Conservation (phyloP, 352 stramenopile genomes). For the Pythium sukuiense region DNA sequence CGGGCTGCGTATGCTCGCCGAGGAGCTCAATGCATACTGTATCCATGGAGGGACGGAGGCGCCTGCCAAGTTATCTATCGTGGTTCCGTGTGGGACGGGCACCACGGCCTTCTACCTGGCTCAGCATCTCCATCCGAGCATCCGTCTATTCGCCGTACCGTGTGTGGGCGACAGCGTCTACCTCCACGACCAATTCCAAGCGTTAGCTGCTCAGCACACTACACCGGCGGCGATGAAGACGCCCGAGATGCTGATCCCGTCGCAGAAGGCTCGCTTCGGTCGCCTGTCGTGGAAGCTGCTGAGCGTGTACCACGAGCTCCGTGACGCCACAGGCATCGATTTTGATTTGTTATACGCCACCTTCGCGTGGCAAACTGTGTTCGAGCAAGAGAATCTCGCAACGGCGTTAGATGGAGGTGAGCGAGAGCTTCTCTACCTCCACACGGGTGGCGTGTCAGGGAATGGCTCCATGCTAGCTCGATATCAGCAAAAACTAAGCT, state of each 20-base stretch:
- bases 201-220: constrained; percentile 31
- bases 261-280: constrained; percentile 67
- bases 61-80: constrained; percentile 42
- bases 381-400: constrained; percentile 44
- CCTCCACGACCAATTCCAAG: constrained; percentile 50
- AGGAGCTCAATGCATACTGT: constrained; percentile 75
- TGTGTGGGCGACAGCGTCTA: constrained; percentile 72
- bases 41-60: constrained; percentile 9
- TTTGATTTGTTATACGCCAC: constrained; percentile 79
- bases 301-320: constrained; percentile 61
- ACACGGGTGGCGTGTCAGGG: constrained; percentile 73
- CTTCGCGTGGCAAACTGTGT: constrained; percentile 80
- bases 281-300: constrained; percentile 53
- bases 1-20: constrained; percentile 52
- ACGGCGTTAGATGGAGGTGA: constrained; percentile 25
- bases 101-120: constrained; percentile 81
- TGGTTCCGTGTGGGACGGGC: constrained; percentile 74
- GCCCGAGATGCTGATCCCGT: constrained; percentile 48
- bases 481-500: constrained; percentile 42
- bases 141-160: constrained; percentile 60
- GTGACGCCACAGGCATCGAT: constrained; percentile 56
- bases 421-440: constrained; percentile 75
- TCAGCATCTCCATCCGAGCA: constrained; percentile 50
- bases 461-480: constrained; percentile 74
- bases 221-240: constrained; percentile 7